These are phyloP conservation scores for Neofusicoccum kwambonambiense DNA, from an alignment of 2,329 filamentous ascomycete species.

Conservation along the genomic window DNA sequence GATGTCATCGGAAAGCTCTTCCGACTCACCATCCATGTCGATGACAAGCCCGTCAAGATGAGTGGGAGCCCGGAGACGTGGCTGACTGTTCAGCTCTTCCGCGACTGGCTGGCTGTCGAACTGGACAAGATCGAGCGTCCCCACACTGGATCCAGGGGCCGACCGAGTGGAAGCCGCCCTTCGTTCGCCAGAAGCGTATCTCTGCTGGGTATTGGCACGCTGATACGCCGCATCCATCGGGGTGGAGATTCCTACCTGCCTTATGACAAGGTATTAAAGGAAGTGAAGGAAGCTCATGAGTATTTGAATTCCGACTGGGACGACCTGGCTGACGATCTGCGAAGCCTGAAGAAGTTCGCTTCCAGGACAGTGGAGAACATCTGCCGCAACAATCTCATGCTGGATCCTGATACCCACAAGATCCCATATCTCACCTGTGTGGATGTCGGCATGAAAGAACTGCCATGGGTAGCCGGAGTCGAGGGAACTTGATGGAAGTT, in stretches of 20 bases:
- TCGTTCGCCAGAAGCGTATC: neutral
- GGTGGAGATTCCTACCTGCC: conserved; percentile 31
- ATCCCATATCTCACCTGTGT: conserved; percentile 38
- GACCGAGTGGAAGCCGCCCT: neutral
- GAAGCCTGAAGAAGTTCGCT: conserved; percentile 29
- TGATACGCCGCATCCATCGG: conserved; percentile 31
- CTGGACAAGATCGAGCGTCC: conserved; percentile 20
- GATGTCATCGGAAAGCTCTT: conserved; percentile 29
- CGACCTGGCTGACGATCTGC: conserved; percentile 27
- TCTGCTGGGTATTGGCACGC: conserved; percentile 21
- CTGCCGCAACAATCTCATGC: conserved; percentile 27
- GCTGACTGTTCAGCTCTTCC: conserved; percentile 32
- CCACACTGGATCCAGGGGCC: neutral
- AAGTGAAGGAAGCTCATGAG: conserved; percentile 20
- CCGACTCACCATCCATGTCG: conserved; percentile 23
- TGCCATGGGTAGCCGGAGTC: conserved; percentile 9
- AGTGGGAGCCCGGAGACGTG: conserved; percentile 25
- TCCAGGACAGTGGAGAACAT: conserved; percentile 21
- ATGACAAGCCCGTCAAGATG: conserved; percentile 1
- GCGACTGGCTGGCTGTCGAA: conserved; percentile 28
- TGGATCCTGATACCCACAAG: conserved; percentile 27
- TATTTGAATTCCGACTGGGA: conserved; percentile 22
- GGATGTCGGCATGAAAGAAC: conserved; percentile 27
- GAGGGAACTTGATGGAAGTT: neutral
- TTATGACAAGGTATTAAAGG: conserved; percentile 24